Evolutionary conservation across 192 early-diverging fungal species (phyloP), one percentile per base, ranked within the genome.

Genomic region (Coemansia furcata): DNA sequence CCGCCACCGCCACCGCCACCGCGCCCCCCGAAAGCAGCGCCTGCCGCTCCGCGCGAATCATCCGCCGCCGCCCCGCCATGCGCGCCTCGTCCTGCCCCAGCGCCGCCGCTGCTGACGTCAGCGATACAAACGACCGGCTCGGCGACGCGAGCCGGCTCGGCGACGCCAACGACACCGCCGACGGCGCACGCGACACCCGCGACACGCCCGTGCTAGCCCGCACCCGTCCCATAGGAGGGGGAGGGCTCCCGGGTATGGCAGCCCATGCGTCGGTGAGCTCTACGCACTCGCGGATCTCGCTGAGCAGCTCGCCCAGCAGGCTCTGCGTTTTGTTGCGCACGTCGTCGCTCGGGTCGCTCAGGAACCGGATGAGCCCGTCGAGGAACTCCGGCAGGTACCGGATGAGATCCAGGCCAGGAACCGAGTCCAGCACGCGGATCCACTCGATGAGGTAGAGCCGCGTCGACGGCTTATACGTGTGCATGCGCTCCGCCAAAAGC

Each of bases 361-460:
- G 84, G 60, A 95, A 98, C 36, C 86, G 83, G 39, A 99, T 82
- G 26, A 98, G 81, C 0, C 95, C 95, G 71, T 96, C 95, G 36
- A 99, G 80, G 69, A 98, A 99, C 69, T 93, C 91, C 2, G 97
- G 98, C 7, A 99, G 70, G 71, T 92, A 95, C 1, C 87, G 87
- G 14, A 98, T 90, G 33, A 99, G 76, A 63, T 98, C 98, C 23
- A 99, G 83, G 36, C 95, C 96, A 0, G 97, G 98, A 19, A 98
- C 91, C 0, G 94, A 91, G 68, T 97, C 93, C 39, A 99, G 75
- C 0, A 97, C 90, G 9, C 86, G 84, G 43, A 99, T 93, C 93
- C 98, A 99, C 49, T 94, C 91, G 7, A 99, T 93, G 6, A 99
- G 85, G 70, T 94, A 99, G 44, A 93, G 89, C 8, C 98, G 86